Evolutionary conservation across 345 rosid species (phyloP).

Genomic region (Turritis glabra): DNA sequence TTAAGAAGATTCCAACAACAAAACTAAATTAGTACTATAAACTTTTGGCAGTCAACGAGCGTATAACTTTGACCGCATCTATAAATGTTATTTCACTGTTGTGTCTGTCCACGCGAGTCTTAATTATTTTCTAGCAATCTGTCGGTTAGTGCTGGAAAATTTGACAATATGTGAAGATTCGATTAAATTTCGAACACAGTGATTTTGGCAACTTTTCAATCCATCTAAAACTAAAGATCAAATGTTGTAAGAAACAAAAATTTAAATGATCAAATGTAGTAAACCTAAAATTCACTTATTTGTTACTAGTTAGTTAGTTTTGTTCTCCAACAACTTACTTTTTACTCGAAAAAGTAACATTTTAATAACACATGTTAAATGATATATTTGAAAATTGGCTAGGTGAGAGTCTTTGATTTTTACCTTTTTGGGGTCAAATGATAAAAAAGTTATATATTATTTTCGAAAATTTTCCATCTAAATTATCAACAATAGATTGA

Average conservation of each 20-base stretch:
- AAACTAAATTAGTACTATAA: neutral
- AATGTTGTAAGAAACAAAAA: neutral
- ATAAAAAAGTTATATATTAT: neutral
- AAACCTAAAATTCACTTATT: neutral
- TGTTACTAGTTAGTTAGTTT: neutral
- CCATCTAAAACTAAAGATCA: neutral
- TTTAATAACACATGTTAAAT: neutral
- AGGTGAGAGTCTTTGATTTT: neutral
- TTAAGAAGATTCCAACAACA: neutral
- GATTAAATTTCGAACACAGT: neutral
- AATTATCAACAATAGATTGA: no score
- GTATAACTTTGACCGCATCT: conserved; percentile 7
- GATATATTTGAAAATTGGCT: neutral
- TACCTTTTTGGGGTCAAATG: neutral
- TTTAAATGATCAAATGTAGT: no score
- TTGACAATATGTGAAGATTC: neutral
- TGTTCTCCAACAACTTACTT: neutral
- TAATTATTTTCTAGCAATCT: neutral
- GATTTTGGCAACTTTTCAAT: neutral
- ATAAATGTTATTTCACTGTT: neutral
- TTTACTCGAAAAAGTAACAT: neutral
- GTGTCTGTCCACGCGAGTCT: neutral
- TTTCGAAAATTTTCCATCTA: no score
- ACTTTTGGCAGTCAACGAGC: neutral
- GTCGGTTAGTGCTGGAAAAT: neutral